Base-by-base conservation (phyloP, 108 stramenopile species). In the Cafeteria roenbergensis region DNA sequence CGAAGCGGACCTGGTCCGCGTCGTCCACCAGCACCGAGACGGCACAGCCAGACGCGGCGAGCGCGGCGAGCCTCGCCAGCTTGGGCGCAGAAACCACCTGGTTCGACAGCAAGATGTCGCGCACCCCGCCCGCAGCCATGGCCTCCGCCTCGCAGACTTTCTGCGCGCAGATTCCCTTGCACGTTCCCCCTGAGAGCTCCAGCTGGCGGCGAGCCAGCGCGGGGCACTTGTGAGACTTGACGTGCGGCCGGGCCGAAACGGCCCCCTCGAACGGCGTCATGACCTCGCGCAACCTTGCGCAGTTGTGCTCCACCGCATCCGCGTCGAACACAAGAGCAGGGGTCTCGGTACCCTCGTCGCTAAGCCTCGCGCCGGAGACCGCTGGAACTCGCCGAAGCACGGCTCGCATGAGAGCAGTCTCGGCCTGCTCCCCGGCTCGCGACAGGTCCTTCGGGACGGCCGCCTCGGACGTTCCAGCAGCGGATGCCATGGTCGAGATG, bases 21-120 rank as follows among this genome's bases (percentile, higher is more conserved):
- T 42, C 31, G 55, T 69, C 69, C 24, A 69, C 34, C 0, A 61
- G 28, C 4, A 69, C 69, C 8, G 38, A 29, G 0, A 69, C 52
- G 1, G 17, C 21, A 57, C 14, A 3, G 54, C 30, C 20, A 53
- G 27, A 21, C 6, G 54, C n/a, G 34, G 59, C 37, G 2, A 29
- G n/a, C 8, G 50, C 51, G 1, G 6, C 29, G n/a, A 69, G 34
- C 14, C 69, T 17, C 20, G 0, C 8, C 6, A 62, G 0, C 33
- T 69, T 69, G 51, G 12, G 17, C 27, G 27, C 8, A 0, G 36
- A 36, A 12, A 69, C 59, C 28, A 62, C 31, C 62, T 69, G 20
- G 36, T 69, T 69, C 25, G 69, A 20, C 24, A 69, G 53, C 25
- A 69, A 50, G 28, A 69, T 24, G 30, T 62, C 61, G 27, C 4